Conservation (phyloP, 305 asterid species). For the Fraxinus sp. region DNA sequence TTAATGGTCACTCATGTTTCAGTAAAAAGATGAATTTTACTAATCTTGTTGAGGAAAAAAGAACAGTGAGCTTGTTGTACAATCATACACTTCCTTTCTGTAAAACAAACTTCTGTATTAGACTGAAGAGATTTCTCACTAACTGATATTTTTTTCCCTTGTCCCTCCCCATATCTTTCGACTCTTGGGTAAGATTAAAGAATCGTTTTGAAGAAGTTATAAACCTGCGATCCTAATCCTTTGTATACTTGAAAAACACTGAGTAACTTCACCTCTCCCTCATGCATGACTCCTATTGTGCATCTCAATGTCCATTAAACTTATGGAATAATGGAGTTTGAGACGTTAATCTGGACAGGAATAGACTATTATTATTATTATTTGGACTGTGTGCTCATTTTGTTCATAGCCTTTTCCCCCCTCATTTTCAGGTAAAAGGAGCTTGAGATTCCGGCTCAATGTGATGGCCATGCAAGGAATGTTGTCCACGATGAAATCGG, state of each 20-base stretch:
- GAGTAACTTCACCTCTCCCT: not conserved
- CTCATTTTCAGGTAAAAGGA: constrained; percentile 43
- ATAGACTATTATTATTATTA: not conserved
- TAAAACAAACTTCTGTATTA: not conserved
- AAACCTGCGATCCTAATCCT: not conserved
- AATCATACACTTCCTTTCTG: not conserved
- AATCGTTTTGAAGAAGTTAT: not conserved
- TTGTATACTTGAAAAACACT: not conserved
- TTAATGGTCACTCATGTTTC: not conserved
- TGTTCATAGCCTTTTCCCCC: not conserved
- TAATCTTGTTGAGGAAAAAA: not conserved
- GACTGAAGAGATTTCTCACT: not conserved
- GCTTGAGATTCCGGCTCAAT: constrained; percentile 31
- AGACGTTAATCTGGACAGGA: not conserved
- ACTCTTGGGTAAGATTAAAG: not conserved
- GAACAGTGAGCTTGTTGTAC: not conserved
- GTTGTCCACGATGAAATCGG: not conserved
- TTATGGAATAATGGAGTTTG: not conserved
- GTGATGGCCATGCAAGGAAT: constrained; percentile 23
- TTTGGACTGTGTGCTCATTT: not conserved
- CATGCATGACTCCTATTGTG: not conserved
- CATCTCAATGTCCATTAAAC: not conserved
- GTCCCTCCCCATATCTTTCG: not conserved
- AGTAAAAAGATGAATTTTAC: not conserved
- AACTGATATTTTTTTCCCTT: not conserved